Percentiles rank a stretch among this genome's conserved stretches.
Evolutionary conservation across 352 stramenopile species (phyloP).

Genomic region (Pythium plurisporium): DNA sequence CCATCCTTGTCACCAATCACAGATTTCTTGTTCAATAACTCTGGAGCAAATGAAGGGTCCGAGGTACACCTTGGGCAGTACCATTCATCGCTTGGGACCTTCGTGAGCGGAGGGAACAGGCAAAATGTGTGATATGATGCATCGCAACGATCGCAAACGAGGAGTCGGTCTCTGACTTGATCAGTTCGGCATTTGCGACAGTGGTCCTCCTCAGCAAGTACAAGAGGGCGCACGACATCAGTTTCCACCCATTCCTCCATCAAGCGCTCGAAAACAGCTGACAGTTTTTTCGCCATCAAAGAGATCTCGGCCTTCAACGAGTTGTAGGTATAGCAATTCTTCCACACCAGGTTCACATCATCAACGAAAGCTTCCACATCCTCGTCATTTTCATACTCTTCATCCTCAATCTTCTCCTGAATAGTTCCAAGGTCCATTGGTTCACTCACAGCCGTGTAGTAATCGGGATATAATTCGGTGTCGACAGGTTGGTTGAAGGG

Average conservation of each 20-base stretch:
- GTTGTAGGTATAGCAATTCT: constrained; percentile 85
- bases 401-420: constrained; percentile 76
- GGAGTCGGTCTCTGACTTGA: constrained; percentile 52
- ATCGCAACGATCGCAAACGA: constrained; percentile 81
- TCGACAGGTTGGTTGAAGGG: constrained; percentile 86
- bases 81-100: constrained; percentile 66
- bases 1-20: constrained; percentile 13
- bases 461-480: constrained; percentile 78
- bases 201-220: constrained; percentile 71
- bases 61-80: constrained; percentile 63
- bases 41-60: constrained; percentile 48
- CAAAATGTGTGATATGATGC: constrained; percentile 84
- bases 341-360: constrained; percentile 79
- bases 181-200: constrained; percentile 75
- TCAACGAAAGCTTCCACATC: constrained; percentile 79
- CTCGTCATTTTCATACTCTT: constrained; percentile 81
- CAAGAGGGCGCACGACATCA: constrained; percentile 39
- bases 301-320: constrained; percentile 80
- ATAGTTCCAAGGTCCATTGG: constrained; percentile 84
- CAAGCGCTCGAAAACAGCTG: constrained; percentile 70
- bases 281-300: constrained; percentile 64
- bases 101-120: constrained; percentile 45
- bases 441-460: constrained; percentile 69
- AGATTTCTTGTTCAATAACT: constrained; percentile 44
- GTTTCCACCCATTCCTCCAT: constrained; percentile 81